Base-by-base conservation (phyloP, 495 filamentous ascomycete species). In the Pyrenula aspistea region DNA sequence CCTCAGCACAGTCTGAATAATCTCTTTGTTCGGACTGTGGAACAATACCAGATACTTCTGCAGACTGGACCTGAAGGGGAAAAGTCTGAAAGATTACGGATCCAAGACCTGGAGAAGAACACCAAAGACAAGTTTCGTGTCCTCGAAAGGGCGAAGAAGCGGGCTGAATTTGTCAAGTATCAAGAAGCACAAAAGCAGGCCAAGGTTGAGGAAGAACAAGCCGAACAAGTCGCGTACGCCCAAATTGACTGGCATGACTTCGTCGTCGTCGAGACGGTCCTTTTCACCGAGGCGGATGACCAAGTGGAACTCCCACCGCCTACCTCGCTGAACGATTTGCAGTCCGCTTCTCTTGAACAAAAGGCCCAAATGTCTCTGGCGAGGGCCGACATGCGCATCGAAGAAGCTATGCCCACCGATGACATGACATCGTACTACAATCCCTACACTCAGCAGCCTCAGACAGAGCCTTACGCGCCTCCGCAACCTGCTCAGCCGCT, bases 211-310 rank as follows among this genome's bases (percentile, higher is more conserved):
- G 82, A 91, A 59, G 86, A 85, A 50, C 89, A 95, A 66, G 83
- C 87, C 62, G 90, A 96, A 68, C 82, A 83, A 55, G 69, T 94
- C 21, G 81, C 88, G 59, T 97, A 92, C 64, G 85, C 87, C 10
- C 85, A 92, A 63, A 93, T 98, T 61, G 93, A 98, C 67, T 98
- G 93, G 93, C 90, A 96, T 63, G 93, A 97, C 68, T 97, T 97
- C 60, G 86, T 91, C 22, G 84, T 98, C 24, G 91, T 96, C 22
- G 93, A 96, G 71, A 96, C 92, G 1, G 89, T 97, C n/a, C 71
- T 87, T 24, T 98, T 98, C 70, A 89, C 82, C 55, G 94, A 96
- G 61, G 77, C 78, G 49, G 93, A 97, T 68, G 91, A 96, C 59
- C 81, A 90, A 61, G 79, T 83, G 15, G 84, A 92, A 48, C 83